Evolutionary conservation across 1,284 basidiomycete species (phyloP), one percentile per base, ranked within the genome.

Genomic region (Cryptococcus sp.): DNA sequence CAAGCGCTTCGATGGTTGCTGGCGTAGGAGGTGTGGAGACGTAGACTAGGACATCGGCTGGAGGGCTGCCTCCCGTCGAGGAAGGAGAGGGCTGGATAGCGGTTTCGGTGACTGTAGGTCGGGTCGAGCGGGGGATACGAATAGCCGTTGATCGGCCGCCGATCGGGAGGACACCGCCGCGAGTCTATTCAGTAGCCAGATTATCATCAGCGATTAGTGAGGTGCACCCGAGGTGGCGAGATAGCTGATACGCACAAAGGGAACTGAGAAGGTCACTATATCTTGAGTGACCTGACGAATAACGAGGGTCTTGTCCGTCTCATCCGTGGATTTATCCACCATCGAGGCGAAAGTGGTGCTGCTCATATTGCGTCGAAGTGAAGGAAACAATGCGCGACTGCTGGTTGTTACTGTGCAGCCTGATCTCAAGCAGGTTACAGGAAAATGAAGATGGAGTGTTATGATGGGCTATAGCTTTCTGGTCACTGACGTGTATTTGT

Each of bases 71-170:
- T 42, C 50, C 47, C 13, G 25, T 20, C 3, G 46, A 22, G 19
- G 53, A 35, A 45, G 60, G 60, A 25, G 47, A 39, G 11, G 60
- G 60, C 38, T 62, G 61, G 38, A 62, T 62, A 35, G 54, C 50
- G 17, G 20, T 22, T 5, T 47, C 47, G 2, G 54, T 54, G 25
- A 62, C 45, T 19, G 57, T 56, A n/a, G 57, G 60, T 41, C 55
- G 61, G n/a, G 57, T 39, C 16, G 57, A 44, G 55, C 84, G 82
- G 49, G 79, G 79, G 56, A 96, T 80, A 77, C 84, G 87, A 72
- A 96, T 82, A 1, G 92, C 93, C 0, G 90, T 95, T 0, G 89
- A 88, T 47, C 91, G 81, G 22, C 90, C 90, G 0, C 91, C 91
- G 25, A 92, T 79, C 3, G 88, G 89, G 38, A 91, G 65, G 11